Evolutionary conservation across 1,284 basidiomycete genomes (phyloP).

Genomic region (Cryptococcus deneoformans): DNA sequence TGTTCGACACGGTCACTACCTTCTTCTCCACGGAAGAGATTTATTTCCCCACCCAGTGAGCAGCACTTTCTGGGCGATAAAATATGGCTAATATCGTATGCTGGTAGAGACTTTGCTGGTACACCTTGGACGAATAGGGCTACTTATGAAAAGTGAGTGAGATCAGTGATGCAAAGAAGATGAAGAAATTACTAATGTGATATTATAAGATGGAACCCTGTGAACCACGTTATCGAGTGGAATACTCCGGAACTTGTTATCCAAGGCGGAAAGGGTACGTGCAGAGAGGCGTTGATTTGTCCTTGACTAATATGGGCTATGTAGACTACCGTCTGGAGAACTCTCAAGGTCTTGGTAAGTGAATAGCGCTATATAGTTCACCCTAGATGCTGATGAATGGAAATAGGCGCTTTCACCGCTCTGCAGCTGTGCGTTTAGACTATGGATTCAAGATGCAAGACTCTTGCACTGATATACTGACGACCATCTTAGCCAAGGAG

Average conservation of each 20-base stretch:
- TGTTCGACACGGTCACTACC: slow-evolving; percentile 56
- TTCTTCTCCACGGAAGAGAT: slow-evolving; percentile 68
- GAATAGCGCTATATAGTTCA: slow-evolving; percentile 65
- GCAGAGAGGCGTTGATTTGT: too few species aligned
- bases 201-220: slow-evolving; percentile 54
- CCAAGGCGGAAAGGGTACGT: slow-evolving; percentile 67
- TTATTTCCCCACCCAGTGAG: slow-evolving; percentile 32
- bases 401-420: slow-evolving; percentile 32
- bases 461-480: not conserved
- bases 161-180: not conserved
- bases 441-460: too few species aligned
- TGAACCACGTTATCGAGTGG: slow-evolving; percentile 78
- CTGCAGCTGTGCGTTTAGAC: slow-evolving; percentile 27
- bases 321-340: slow-evolving; percentile 76
- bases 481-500: slow-evolving; percentile 56
- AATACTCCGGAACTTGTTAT: slow-evolving; percentile 78
- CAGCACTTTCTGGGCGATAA: not conserved
- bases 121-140: slow-evolving; percentile 25
- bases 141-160: slow-evolving; percentile 37
- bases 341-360: slow-evolving; percentile 62
- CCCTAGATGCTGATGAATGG: not conserved
- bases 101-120: slow-evolving; percentile 24
- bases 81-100: not conserved
- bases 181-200: not conserved
- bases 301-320: not conserved